Conservation (phyloP, 208 protist species). For the Herpetomonas muscarum region DNA sequence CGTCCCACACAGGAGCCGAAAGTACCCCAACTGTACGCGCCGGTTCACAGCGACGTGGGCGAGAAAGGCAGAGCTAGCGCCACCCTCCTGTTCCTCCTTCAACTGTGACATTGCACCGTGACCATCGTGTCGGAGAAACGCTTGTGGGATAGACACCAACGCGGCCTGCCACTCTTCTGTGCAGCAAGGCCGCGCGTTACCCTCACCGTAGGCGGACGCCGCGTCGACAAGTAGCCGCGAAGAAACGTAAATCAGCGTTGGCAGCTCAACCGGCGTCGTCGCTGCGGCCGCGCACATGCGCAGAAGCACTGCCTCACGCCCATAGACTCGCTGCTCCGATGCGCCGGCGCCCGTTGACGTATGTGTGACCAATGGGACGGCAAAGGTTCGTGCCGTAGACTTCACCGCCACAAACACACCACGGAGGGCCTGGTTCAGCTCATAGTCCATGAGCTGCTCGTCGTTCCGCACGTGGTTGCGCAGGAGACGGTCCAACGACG, state of each 20-base stretch:
- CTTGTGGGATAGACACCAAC: too few species aligned
- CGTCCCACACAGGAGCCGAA: slow-evolving; percentile 46
- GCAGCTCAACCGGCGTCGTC: slow-evolving; percentile 12
- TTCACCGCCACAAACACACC: slow-evolving; percentile 48
- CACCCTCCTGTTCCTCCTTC: background rate
- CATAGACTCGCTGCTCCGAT: slow-evolving; percentile 14
- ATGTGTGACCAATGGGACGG: too few species aligned
- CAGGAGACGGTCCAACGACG: slow-evolving; percentile 54
- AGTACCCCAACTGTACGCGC: slow-evolving; percentile 60
- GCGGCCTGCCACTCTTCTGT: slow-evolving; percentile 58
- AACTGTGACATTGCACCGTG: too few species aligned
- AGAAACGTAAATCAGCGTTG: slow-evolving; percentile 48
- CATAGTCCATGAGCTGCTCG: slow-evolving; percentile 69
- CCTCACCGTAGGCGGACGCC: slow-evolving; percentile 55
- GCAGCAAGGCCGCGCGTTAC: slow-evolving; percentile 79
- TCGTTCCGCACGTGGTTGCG: slow-evolving; percentile 40
- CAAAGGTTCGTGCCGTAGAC: background rate
- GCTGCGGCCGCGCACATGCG: slow-evolving; percentile 28
- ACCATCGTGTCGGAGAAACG: too few species aligned
- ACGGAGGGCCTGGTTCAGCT: slow-evolving; percentile 61
- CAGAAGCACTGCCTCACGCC: slow-evolving; percentile 46
- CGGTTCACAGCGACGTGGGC: slow-evolving; percentile 14
- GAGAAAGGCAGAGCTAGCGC: background rate
- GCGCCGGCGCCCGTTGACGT: background rate
- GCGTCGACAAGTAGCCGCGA: slow-evolving; percentile 55